These are phyloP conservation scores for Hibiscus syriacus DNA, from an alignment of 345 rosid genomes.

Conservation along the genomic window DNA sequence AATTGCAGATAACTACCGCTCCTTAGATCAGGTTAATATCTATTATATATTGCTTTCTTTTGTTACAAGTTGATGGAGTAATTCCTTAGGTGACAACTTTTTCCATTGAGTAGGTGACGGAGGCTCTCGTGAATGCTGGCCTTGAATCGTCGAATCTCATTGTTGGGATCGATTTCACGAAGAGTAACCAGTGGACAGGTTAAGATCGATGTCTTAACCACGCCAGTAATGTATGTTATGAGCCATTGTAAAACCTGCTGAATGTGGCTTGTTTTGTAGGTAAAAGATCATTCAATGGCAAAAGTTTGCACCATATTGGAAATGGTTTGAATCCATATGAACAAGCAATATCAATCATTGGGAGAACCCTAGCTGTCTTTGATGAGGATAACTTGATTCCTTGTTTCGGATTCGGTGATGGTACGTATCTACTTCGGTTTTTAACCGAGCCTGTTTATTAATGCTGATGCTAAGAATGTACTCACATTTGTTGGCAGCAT, in stretches of 20 bases:
- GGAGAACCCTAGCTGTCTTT: slow-evolving; percentile 77
- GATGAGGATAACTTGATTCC: slow-evolving; percentile 96
- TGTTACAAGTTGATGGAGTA: background rate
- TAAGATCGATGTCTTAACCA: slow-evolving; percentile 6
- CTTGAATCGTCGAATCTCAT: slow-evolving; percentile 93
- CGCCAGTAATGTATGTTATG: slow-evolving; percentile 11
- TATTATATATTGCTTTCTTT: background rate
- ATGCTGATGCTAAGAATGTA: slow-evolving; percentile 10
- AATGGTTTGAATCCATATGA: slow-evolving; percentile 72
- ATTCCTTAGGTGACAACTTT: background rate
- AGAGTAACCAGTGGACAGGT: slow-evolving; percentile 99
- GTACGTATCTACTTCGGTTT: slow-evolving; percentile 23
- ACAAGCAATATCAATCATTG: slow-evolving; percentile 86
- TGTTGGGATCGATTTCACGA: slow-evolving; percentile 94
- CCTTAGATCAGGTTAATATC: slow-evolving; percentile 64
- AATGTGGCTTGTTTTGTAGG: slow-evolving; percentile 36
- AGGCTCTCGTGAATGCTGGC: slow-evolving; percentile 77
- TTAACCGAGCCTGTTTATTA: background rate
- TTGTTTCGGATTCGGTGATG: slow-evolving; percentile 96
- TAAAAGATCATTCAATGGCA: slow-evolving; percentile 55
- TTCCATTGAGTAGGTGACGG: slow-evolving; percentile 52
- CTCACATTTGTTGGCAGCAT: slow-evolving; percentile 43
- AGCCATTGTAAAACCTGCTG: background rate
- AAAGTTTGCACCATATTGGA: slow-evolving; percentile 73
- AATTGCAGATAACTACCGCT: slow-evolving; percentile 67